Conservation (phyloP, 2,329 filamentous ascomycete species). For the Calcarisporium arbuscula region DNA sequence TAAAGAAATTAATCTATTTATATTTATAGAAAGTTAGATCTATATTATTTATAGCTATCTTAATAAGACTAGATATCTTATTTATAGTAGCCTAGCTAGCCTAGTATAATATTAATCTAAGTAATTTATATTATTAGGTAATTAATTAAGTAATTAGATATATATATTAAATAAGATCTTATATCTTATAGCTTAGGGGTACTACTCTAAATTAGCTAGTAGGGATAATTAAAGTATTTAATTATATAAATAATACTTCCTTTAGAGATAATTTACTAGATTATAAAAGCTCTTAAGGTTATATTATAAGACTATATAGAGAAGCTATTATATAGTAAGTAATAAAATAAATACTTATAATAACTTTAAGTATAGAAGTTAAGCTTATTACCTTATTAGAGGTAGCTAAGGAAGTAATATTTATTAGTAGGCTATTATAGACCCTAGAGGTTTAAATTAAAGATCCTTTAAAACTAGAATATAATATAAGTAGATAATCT, state of each 20-base stretch:
- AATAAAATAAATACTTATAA: conserved; percentile 4
- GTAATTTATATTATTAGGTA: background rate
- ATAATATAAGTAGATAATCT: background rate
- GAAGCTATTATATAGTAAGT: conserved; percentile 2
- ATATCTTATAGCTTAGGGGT: too few relatives aligned
- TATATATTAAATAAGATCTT: background rate
- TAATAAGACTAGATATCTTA: background rate
- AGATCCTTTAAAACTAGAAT: background rate
- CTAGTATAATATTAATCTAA: background rate
- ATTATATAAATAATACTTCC: background rate
- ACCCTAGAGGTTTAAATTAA: background rate
- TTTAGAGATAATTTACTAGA: background rate
- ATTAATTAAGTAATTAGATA: background rate
- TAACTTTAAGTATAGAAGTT: conserved; percentile 4
- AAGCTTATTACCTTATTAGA: conserved; percentile 4
- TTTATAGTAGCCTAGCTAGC: background rate
- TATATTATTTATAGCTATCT: background rate
- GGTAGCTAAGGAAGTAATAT: conserved; percentile 3
- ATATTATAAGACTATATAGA: conserved; percentile 3
- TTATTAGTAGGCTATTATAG: background rate
- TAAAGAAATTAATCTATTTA: background rate
- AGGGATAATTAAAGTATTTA: background rate
- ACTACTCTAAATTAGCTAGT: too few relatives aligned
- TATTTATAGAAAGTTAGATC: background rate
- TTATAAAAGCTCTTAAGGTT: background rate